These are phyloP conservation scores for Zizania palustris DNA, from an alignment of 202 grass and related monocot species.

Conservation along the genomic window DNA sequence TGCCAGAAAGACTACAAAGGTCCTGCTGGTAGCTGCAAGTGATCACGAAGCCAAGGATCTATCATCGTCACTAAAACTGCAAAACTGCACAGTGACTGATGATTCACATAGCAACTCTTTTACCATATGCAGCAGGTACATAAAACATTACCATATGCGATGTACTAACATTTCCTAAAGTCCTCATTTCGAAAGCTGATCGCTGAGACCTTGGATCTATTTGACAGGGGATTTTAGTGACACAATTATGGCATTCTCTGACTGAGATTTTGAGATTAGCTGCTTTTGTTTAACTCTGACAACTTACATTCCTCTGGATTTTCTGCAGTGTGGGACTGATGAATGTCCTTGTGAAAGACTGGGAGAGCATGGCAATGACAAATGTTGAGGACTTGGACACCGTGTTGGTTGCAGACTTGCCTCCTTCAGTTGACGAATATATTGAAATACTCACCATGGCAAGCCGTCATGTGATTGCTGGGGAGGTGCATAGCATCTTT, in stretches of 20 bases:
- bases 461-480: conserved; percentile 53
- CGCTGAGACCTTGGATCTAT: not conserved
- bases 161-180: not conserved
- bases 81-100: conserved; percentile 56
- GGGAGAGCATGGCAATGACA: conserved; percentile 47
- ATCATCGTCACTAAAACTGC: conserved; percentile 45
- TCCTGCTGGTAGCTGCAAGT: conserved; percentile 58
- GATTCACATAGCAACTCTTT: conserved; percentile 47
- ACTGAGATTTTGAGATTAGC: conserved; percentile 9
- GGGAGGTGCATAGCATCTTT: conserved; percentile 67
- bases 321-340: conserved; percentile 60
- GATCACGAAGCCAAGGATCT: conserved; percentile 39
- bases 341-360: conserved; percentile 62
- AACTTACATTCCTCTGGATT: conserved; percentile 18
- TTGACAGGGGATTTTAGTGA: conserved; percentile 22
- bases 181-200: not conserved
- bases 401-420: conserved; percentile 59
- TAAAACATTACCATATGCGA: conserved; percentile 14
- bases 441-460: conserved; percentile 45
- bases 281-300: conserved; percentile 3
- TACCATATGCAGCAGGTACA: conserved; percentile 62
- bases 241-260: not conserved
- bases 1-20: conserved; percentile 46
- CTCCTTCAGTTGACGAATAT: conserved; percentile 65
- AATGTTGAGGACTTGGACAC: conserved; percentile 61